These are phyloP conservation scores for Aspergillus piperis DNA, from an alignment of 2,329 filamentous ascomycete genomes.

Conservation along the genomic window DNA sequence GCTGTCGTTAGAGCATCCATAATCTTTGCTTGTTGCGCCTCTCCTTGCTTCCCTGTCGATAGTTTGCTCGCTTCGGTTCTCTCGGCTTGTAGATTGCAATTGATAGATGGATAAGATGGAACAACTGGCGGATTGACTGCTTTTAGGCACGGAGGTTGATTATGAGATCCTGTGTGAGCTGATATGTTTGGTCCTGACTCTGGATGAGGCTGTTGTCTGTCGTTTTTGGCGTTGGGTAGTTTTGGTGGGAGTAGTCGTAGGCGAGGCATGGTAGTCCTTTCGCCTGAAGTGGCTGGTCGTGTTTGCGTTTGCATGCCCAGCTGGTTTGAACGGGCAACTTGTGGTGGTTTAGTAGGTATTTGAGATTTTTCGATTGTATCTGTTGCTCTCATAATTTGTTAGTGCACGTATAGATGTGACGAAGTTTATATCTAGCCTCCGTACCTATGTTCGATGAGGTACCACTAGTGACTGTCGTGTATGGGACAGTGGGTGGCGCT, in stretches of 20 bases:
- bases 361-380: background rate
- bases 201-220: background rate
- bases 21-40: background rate
- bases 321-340: background rate
- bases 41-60: background rate
- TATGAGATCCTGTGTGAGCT: background rate
- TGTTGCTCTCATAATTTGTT: background rate
- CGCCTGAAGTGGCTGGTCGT: background rate
- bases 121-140: background rate
- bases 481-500: background rate
- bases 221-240: background rate
- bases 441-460: slow-evolving; percentile 1
- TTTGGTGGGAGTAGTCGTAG: too few relatives aligned
- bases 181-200: background rate
- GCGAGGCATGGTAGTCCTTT: background rate
- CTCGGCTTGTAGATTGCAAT: background rate
- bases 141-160: background rate
- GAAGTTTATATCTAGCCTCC: background rate
- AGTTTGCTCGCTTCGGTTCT: background rate
- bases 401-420: background rate
- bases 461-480: background rate
- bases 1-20: slow-evolving; percentile 9
- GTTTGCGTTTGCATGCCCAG: background rate
- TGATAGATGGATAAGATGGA: background rate
- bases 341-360: background rate